Percentiles rank a stretch among this genome's conserved stretches.
phyloP scores from a whole-genome alignment of 2,329 filamentous ascomycete genomes.

The Neonectria hederae region DNA sequence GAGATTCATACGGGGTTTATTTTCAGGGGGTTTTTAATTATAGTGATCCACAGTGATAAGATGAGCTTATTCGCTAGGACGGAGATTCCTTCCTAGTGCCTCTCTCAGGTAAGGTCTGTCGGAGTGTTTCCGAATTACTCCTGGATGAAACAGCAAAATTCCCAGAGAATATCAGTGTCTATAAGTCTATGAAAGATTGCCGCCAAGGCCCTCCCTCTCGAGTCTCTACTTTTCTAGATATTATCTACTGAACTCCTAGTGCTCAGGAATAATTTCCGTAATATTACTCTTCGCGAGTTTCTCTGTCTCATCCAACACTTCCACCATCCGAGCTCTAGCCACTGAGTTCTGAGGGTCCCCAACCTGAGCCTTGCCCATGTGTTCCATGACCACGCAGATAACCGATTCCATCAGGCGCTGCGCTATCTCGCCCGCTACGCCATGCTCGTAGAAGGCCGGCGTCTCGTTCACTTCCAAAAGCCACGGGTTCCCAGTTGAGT shows the following conservation, averaged over 20 bases:
- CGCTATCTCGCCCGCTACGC: conserved; percentile 46
- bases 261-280: conserved; percentile 33
- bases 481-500: conserved; percentile 46
- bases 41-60: no score
- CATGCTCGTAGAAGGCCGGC: conserved; percentile 50
- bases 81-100: no score
- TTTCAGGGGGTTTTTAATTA: no score
- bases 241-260: background rate
- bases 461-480: conserved; percentile 52
- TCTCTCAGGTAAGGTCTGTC: no score
- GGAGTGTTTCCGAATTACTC: no score
- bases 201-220: background rate
- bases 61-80: no score
- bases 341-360: background rate
- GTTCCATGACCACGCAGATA: conserved; percentile 47
- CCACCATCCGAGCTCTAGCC: conserved; percentile 23
- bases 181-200: background rate
- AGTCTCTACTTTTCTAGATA: conserved; percentile 43
- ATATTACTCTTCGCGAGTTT: conserved; percentile 38
- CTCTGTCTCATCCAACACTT: conserved; percentile 34
- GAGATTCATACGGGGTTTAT: no score
- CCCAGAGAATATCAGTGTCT: no score
- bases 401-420: conserved; percentile 49
- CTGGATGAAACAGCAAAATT: no score
- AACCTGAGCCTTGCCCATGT: conserved; percentile 39